These are phyloP conservation scores for Coemansia sp. DNA, from an alignment of 371 early-diverging fungal genomes.

Conservation along the genomic window DNA sequence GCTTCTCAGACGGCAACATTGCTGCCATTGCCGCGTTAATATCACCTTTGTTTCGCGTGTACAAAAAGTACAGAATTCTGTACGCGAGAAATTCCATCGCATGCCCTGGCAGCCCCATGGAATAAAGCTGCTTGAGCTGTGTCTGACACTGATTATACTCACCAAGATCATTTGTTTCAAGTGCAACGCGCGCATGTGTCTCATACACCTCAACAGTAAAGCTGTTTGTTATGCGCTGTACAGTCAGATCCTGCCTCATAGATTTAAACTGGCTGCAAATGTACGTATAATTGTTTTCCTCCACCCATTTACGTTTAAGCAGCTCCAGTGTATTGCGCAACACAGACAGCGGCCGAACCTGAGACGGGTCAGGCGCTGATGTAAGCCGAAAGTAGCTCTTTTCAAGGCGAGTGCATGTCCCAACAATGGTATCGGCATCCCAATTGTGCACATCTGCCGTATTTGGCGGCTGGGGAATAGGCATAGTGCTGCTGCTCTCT, in stretches of 20 bases:
- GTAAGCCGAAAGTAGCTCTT: constrained; percentile 90
- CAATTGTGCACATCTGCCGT: constrained; percentile 68
- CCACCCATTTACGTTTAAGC: constrained; percentile 73
- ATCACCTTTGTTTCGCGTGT: constrained; percentile 81
- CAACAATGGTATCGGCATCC: constrained; percentile 83
- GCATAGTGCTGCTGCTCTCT: constrained; percentile 15
- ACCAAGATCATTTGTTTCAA: constrained; percentile 88
- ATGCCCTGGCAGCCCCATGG: constrained; percentile 63
- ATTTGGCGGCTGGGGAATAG: constrained; percentile 20
- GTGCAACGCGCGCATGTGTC: constrained; percentile 87
- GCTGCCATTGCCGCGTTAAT: constrained; percentile 61
- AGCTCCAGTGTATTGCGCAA: constrained; percentile 72
- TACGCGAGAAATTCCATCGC: constrained; percentile 88
- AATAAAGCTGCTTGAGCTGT: constrained; percentile 82
- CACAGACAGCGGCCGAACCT: constrained; percentile 80
- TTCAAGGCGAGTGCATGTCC: constrained; percentile 79
- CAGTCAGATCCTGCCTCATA: constrained; percentile 92
- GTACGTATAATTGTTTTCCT: constrained; percentile 80
- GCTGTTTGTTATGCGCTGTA: constrained; percentile 86
- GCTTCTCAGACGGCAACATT: constrained; percentile 56
- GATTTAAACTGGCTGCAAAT: constrained; percentile 95
- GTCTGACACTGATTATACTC: constrained; percentile 97
- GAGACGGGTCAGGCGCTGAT: constrained; percentile 85
- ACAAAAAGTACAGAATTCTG: constrained; percentile 83
- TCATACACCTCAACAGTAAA: constrained; percentile 95